A percentile compares a stretch with the other conserved stretches of the same genome.
Evolutionary conservation across 148 eudicot genomes (phyloP).

Genomic region (Heliosperma pusillum): DNA sequence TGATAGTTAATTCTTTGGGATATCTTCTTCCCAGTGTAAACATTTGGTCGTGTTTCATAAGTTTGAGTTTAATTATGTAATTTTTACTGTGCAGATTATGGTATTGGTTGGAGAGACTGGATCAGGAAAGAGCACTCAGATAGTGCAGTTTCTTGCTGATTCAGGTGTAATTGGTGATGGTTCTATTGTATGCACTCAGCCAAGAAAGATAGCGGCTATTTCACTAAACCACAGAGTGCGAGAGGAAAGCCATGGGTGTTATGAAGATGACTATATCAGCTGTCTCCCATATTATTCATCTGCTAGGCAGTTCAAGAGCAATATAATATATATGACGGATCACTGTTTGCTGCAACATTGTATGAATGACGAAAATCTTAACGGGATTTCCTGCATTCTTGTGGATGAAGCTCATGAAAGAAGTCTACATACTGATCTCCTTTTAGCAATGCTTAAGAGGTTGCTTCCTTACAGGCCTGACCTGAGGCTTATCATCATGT

Average conservation of each 20-base stretch:
- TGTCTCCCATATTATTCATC: conserved; percentile 56
- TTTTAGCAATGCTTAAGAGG: conserved; percentile 66
- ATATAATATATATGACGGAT: conserved; percentile 75
- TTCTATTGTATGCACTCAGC: conserved; percentile 85
- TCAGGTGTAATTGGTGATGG: conserved; percentile 57
- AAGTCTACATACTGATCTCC: conserved; percentile 88
- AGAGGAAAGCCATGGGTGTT: conserved; percentile 72
- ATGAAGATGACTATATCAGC: conserved; percentile 34
- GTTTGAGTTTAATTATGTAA: neutral
- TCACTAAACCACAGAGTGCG: conserved; percentile 71
- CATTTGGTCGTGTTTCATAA: neutral
- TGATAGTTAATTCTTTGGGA: neutral
- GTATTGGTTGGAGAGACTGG: conserved; percentile 96
- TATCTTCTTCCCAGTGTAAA: neutral
- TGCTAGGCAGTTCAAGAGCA: conserved; percentile 30
- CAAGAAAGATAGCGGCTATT: conserved; percentile 85
- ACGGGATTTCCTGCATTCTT: conserved; percentile 70
- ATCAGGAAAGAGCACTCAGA: conserved; percentile 94
- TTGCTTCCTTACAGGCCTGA: conserved; percentile 61
- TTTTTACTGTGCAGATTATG: conserved; percentile 45
- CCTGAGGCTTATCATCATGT: conserved; percentile 90
- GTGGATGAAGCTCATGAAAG: conserved; percentile 99
- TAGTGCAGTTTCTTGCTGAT: conserved; percentile 90
- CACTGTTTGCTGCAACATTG: conserved; percentile 88
- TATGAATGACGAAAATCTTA: conserved; percentile 56